phyloP scores from a whole-genome alignment of 2,329 filamentous ascomycete species.

The Trichophyton benhamiae region DNA sequence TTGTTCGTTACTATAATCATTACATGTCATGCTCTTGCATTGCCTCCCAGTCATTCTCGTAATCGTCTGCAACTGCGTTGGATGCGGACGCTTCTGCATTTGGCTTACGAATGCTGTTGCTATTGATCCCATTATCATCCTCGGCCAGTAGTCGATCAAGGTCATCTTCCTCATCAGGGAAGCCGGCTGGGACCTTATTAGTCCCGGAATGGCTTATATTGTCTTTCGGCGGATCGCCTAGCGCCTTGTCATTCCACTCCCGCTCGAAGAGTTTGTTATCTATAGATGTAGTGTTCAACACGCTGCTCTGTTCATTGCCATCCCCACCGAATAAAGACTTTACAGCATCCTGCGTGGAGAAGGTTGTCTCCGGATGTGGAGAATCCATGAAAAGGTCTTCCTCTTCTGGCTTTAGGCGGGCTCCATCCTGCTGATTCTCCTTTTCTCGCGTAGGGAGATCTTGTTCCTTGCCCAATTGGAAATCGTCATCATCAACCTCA shows the following conservation, averaged over 20 bases:
- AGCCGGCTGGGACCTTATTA: not conserved
- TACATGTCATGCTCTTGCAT: conserved; percentile 37
- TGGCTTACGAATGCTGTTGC: not conserved
- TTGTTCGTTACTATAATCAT: not conserved
- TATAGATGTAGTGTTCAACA: not conserved
- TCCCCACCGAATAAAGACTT: conserved; percentile 9
- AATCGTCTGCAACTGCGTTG: conserved; percentile 27
- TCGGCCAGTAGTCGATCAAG: conserved; percentile 45
- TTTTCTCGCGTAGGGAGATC: not conserved
- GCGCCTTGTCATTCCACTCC: conserved; percentile 20
- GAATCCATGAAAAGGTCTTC: not conserved
- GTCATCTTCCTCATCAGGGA: conserved; percentile 34
- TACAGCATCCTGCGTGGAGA: not conserved
- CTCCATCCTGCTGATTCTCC: not conserved
- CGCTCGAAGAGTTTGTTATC: conserved; percentile 17
- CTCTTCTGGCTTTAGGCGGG: not conserved
- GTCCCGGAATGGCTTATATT: not conserved
- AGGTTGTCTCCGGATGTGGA: not conserved
- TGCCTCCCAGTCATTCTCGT: conserved; percentile 53
- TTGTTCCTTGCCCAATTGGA: not conserved
- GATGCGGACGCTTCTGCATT: not conserved
- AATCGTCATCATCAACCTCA: not conserved
- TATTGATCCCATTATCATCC: conserved; percentile 18
- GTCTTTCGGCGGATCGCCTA: not conserved
- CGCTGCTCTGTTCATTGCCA: not conserved